A percentile compares a stretch with the other conserved stretches of the same genome.
Conservation (phyloP, 257 asterid genomes). For the Linaria vulgaris region DNA sequence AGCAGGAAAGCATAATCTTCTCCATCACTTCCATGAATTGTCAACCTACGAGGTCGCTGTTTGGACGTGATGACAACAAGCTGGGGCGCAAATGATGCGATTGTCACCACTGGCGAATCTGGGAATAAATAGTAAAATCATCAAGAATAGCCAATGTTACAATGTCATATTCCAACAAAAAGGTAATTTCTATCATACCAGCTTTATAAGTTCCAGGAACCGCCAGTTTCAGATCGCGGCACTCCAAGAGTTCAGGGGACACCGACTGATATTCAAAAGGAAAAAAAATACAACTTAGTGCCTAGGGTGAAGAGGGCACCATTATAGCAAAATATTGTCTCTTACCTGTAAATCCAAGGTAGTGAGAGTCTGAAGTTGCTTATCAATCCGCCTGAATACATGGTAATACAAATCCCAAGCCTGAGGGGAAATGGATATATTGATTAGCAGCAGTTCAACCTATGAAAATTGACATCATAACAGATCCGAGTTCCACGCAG, state of each 20-base stretch:
- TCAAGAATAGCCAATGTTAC: slow-evolving; percentile 10
- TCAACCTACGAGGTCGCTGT: slow-evolving; percentile 96
- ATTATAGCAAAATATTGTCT: slow-evolving; percentile 20
- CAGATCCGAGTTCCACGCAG: slow-evolving; percentile 21
- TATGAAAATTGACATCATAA: slow-evolving; percentile 7
- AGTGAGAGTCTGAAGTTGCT: slow-evolving; percentile 91
- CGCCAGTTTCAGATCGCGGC: slow-evolving; percentile 89
- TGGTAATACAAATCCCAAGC: slow-evolving; percentile 99
- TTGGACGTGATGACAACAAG: slow-evolving; percentile 97
- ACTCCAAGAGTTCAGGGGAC: slow-evolving; percentile 87
- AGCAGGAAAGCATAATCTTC: slow-evolving; percentile 92
- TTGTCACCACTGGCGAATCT: slow-evolving; percentile 93
- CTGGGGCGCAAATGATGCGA: slow-evolving; percentile 90
- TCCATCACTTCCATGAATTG: slow-evolving; percentile 96
- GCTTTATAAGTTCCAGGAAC: slow-evolving; percentile 99
- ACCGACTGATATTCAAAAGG: slow-evolving; percentile 64
- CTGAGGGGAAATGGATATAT: slow-evolving; percentile 37
- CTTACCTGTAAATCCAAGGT: slow-evolving; percentile 96
- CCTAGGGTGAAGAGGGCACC: slow-evolving; percentile 21
- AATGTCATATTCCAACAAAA: slow-evolving; percentile 10
- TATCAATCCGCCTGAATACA: slow-evolving; percentile 92
- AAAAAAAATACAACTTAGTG: slow-evolving; percentile 19
- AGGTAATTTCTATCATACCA: slow-evolving; percentile 41
- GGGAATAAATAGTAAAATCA: slow-evolving; percentile 25
- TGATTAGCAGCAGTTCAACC: slow-evolving; percentile 25